These are phyloP conservation scores for Circinella umbellata DNA, from an alignment of 371 early-diverging fungal species.

Conservation along the genomic window DNA sequence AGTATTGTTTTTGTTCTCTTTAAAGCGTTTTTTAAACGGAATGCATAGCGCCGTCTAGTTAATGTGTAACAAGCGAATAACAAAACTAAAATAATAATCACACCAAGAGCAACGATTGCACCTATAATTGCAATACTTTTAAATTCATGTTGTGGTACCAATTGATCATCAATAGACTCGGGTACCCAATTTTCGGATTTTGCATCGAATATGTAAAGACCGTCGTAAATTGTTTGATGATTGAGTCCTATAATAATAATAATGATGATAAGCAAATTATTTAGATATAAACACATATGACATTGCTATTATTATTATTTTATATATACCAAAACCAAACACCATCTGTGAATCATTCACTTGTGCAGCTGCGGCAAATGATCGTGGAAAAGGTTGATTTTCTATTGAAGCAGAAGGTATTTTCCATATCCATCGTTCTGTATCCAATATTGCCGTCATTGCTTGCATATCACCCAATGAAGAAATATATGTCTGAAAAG, in stretches of 20 bases:
- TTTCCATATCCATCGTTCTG: conserved; percentile 30
- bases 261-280: too few species aligned
- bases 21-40: not conserved
- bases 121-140: conserved; percentile 13
- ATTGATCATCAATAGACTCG: not conserved
- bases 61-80: conserved; percentile 12
- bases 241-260: conserved; percentile 28
- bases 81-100: conserved; percentile 7
- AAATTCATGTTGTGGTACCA: too few species aligned
- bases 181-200: conserved; percentile 23
- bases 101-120: conserved; percentile 9
- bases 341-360: conserved; percentile 36
- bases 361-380: conserved; percentile 29
- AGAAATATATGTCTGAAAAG: conserved; percentile 38
- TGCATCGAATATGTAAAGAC: conserved; percentile 33
- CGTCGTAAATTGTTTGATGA: conserved; percentile 39
- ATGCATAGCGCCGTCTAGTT: not conserved
- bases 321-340: conserved; percentile 33
- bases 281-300: too few species aligned
- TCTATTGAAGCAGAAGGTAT: conserved; percentile 28
- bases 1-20: conserved; percentile 9
- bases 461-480: conserved; percentile 13
- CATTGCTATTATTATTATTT: not conserved
- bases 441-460: conserved; percentile 35
- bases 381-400: conserved; percentile 40